Conservation (phyloP, 768 basidiomycete genomes). For the Panaeolus papilionaceus region DNA sequence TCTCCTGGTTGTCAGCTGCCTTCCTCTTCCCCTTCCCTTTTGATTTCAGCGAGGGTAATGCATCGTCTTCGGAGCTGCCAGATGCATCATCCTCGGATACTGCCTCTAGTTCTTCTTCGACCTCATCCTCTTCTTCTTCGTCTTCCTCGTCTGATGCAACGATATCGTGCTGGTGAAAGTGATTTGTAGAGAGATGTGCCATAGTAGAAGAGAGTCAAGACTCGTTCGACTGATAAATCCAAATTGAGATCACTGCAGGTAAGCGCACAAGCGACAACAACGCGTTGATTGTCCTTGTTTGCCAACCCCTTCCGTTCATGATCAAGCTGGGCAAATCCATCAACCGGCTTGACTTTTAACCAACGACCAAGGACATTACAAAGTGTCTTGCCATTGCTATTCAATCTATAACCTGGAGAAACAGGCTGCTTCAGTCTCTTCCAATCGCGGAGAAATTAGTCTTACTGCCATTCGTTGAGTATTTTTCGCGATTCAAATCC, state of each 20-base stretch:
- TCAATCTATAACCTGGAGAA: no score
- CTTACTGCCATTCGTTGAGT: no score
- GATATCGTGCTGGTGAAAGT: neutral
- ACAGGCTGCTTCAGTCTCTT: no score
- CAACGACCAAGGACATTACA: no score
- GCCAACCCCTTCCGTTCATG: neutral
- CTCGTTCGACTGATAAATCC: neutral
- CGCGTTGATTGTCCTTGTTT: conserved; percentile 4
- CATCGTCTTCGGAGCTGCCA: conserved; percentile 16
- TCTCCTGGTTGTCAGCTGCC: conserved; percentile 26
- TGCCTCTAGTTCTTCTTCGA: conserved; percentile 23
- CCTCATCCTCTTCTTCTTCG: conserved; percentile 22
- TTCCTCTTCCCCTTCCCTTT: conserved; percentile 30
- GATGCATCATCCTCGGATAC: conserved; percentile 21
- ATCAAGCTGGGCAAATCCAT: no score
- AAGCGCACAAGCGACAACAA: neutral
- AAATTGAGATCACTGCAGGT: neutral
- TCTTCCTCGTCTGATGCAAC: conserved; percentile 15
- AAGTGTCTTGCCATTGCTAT: no score
- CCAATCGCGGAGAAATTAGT: no score
- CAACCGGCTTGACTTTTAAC: no score
- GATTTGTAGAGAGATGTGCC: conserved; percentile 7
- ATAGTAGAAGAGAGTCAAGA: neutral
- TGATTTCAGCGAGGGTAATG: conserved; percentile 8
- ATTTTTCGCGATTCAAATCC: no score